Evolutionary conservation across 1,139 yeast species (phyloP).

Genomic region (Kodamaea sp.): DNA sequence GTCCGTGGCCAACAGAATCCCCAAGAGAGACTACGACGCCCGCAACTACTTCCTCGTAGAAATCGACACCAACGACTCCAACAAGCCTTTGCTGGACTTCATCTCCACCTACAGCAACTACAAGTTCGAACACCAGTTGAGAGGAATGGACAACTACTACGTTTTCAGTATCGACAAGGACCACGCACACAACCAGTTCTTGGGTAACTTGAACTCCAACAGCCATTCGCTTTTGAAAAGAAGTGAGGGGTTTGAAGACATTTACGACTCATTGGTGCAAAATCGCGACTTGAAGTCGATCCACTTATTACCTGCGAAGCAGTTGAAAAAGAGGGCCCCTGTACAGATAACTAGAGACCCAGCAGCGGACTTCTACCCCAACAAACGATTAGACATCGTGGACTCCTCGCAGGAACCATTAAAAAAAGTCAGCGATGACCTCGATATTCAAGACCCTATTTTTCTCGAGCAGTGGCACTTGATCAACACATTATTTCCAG

Average conservation of each 20-base stretch:
- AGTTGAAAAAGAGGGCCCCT: conserved; percentile 48
- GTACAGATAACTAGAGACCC: conserved; percentile 26
- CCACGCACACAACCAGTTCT: conserved; percentile 32
- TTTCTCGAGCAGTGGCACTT: conserved; percentile 91
- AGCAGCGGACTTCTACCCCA: neutral
- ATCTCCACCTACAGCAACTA: conserved; percentile 35
- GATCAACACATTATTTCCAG: conserved; percentile 67
- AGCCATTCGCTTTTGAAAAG: conserved; percentile 28
- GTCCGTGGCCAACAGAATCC: conserved; percentile 20
- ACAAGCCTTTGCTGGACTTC: conserved; percentile 32
- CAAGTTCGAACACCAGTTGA: conserved; percentile 57
- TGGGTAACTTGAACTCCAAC: conserved; percentile 42
- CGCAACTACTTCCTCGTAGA: conserved; percentile 62
- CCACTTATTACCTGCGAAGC: conserved; percentile 52
- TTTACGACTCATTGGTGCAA: conserved; percentile 29
- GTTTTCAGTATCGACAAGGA: conserved; percentile 57
- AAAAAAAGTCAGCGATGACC: conserved; percentile 49
- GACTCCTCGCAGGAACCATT: conserved; percentile 51
- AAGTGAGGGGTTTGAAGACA: conserved; percentile 24
- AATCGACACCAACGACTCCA: conserved; percentile 35
- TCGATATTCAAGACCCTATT: conserved; percentile 75
- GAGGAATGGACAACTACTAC: conserved; percentile 59
- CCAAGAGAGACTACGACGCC: conserved; percentile 38
- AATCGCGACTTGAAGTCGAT: conserved; percentile 41
- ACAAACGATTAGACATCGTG: conserved; percentile 20